Evolutionary conservation across 345 rosid species (phyloP), one percentile per base, ranked within the genome.

Genomic region (Heritiera littoralis): DNA sequence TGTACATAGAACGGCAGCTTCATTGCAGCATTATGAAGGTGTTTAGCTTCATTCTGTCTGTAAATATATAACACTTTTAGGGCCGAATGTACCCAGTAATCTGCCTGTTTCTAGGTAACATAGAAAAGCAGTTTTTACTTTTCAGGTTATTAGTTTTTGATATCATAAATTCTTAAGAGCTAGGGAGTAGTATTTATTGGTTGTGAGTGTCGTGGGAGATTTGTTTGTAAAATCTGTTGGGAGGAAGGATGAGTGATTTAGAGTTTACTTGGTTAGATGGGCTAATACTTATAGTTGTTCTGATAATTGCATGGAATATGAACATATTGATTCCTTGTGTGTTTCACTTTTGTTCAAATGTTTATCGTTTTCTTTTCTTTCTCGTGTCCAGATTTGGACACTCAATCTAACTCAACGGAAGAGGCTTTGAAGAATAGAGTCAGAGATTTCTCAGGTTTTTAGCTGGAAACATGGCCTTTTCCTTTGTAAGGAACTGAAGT

Each of bases 1-100:
- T 82, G 84, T 85, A 80, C 80, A 80, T 83, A 81, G 59, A 72
- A 20, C 1, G 64, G 7, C 56, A 35, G 32, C 41, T 18, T 45
- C 61, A 35, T 80, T 66, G 63, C 79, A 58, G 59, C 52, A 9
- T 54, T n/a, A 0, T 18, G 61, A 43, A 76, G 83, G 81, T 78
- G 66, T 66, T 77, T 54, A 74, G 66, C 77, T 69, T 59, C 4
- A 51, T 72, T 20, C 20, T 35, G 40, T 79, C 32, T 80, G 58
- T 83, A 83, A 41, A 82, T 84, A 63, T 32, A 30, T 78, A 71
- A 66, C 78, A 45, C 4, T 45, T 20, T 23, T 69, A 46, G 74
- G 52, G 55, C 2, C 70, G 48, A 63, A 63, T 52, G 28, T 46
- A 46, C 46, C 14, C 4, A 3, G 1, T 51, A 14, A 5, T 54